Conservation (phyloP, 306 rosid genomes). For the Castanea mollissima region DNA sequence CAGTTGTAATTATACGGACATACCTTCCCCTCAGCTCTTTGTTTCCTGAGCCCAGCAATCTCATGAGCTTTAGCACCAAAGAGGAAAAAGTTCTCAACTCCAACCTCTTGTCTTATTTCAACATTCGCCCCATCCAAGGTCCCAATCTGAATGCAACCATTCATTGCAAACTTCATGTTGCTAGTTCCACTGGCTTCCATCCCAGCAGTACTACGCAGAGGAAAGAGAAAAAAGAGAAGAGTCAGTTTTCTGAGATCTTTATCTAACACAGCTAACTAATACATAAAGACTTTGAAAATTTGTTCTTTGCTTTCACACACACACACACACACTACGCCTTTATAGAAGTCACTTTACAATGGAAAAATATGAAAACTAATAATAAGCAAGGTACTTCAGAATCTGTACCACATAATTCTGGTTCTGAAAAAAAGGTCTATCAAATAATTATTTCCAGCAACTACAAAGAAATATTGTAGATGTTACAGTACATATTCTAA, state of each 20-base stretch:
- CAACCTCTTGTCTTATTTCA: conserved; percentile 96
- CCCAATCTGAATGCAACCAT: conserved; percentile 92
- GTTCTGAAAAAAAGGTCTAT: background rate
- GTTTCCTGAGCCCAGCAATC: conserved; percentile 86
- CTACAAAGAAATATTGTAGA: background rate
- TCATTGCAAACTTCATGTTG: conserved; percentile 99
- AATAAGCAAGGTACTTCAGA: background rate
- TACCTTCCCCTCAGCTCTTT: conserved; percentile 94
- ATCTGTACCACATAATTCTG: background rate
- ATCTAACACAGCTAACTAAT: background rate
- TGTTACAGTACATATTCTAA: background rate
- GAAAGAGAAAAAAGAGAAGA: background rate
- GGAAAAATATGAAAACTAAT: background rate
- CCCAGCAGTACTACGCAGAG: conserved; percentile 79
- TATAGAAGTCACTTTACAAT: too few relatives aligned
- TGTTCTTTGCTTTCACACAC: background rate
- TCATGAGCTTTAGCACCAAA: conserved; percentile 95
- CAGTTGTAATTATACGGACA: conserved; percentile 23
- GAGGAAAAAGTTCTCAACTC: conserved; percentile 88
- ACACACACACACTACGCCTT: background rate
- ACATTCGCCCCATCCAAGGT: conserved; percentile 99
- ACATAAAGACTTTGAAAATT: background rate
- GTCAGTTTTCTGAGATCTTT: background rate
- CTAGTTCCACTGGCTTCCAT: conserved; percentile 99
- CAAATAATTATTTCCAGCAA: background rate